These are phyloP conservation scores for Cryptococcus maquisensis DNA, from an alignment of 1,284 basidiomycete genomes.

Conservation along the genomic window DNA sequence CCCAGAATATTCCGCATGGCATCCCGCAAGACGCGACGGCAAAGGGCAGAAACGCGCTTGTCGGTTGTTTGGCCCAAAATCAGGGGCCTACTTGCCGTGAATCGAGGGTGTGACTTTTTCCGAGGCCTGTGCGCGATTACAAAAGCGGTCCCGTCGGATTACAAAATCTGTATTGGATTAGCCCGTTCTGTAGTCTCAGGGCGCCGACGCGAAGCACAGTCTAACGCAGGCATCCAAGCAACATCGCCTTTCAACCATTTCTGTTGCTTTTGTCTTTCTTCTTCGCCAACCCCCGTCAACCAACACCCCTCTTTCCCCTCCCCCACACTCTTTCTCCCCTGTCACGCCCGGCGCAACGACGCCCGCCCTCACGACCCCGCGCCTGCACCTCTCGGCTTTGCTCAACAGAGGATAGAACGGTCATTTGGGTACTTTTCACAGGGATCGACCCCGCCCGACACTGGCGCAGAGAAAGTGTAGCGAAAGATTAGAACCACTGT, in stretches of 20 bases:
- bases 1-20: neutral
- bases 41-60: neutral
- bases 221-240: neutral
- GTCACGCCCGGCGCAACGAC: neutral
- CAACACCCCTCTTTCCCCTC: neutral
- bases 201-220: neutral
- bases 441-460: neutral
- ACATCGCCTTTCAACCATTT: neutral
- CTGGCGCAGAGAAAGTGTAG: neutral
- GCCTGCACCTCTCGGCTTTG: neutral
- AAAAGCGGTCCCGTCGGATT: neutral
- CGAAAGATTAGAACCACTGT: neutral
- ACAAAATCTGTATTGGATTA: neutral
- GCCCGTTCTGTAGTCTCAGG: neutral
- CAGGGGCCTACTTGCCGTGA: neutral
- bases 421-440: slow-evolving; percentile 1
- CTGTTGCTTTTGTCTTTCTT: neutral
- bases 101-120: neutral
- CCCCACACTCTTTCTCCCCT: neutral
- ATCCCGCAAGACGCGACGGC: too few relatives aligned
- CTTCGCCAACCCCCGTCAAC: too few relatives aligned
- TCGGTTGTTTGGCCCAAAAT: neutral
- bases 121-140: neutral
- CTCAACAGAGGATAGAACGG: neutral
- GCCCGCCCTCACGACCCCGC: neutral